Percentiles rank a stretch among this genome's conserved stretches.
phyloP scores from a whole-genome alignment of 1,139 yeast species.

The Groenewaldozyma sp. region DNA sequence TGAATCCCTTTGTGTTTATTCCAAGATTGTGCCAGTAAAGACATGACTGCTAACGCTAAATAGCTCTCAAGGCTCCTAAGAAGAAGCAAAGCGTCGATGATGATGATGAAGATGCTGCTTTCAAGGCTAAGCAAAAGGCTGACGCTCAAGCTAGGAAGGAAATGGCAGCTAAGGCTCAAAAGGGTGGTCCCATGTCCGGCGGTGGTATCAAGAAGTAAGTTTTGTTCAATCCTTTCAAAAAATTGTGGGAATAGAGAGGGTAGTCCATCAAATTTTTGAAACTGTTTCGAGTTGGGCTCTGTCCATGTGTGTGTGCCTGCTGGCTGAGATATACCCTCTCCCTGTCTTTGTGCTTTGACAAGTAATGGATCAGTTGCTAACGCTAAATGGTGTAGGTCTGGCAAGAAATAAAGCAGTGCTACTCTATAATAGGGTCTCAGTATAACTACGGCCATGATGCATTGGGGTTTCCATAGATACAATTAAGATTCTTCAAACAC shows the following conservation, averaged over 20 bases:
- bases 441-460: too few species aligned
- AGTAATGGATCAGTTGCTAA: background rate
- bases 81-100: conserved; percentile 61
- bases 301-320: background rate
- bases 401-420: too few species aligned
- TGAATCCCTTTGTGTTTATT: background rate
- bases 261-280: background rate
- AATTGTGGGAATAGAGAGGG: background rate
- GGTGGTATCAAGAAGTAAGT: conserved; percentile 87
- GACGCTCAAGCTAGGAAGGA: conserved; percentile 90
- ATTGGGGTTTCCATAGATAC: too few species aligned
- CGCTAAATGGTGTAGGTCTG: background rate
- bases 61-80: conserved; percentile 36
- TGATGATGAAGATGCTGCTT: conserved; percentile 84
- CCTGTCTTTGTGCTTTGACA: too few species aligned
- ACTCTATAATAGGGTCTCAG: too few species aligned
- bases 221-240: too few species aligned
- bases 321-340: too few species aligned
- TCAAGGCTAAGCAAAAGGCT: conserved; percentile 89
- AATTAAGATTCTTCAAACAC: too few species aligned
- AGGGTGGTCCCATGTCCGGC: conserved; percentile 85
- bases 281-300: background rate
- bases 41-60: conserved; percentile 5
- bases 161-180: conserved; percentile 76
- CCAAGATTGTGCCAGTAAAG: background rate